phyloP scores from a whole-genome alignment of 2,329 filamentous ascomycete genomes.

The Aspergillus calidoustus region DNA sequence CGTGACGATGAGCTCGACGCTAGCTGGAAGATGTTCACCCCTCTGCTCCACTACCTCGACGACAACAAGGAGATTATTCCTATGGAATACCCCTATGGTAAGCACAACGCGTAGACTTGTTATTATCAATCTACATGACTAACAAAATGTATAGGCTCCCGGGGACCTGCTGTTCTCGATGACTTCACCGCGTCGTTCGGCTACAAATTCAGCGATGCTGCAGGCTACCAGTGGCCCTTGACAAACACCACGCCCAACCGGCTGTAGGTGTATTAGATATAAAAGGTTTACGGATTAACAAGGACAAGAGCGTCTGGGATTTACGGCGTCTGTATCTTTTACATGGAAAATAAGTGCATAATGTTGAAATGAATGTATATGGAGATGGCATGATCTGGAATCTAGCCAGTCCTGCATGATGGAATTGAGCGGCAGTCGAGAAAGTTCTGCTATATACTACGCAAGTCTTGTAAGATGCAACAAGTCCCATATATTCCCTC shows the following conservation, averaged over 20 bases:
- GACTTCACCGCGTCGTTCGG: slow-evolving; percentile 98
- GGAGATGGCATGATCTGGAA: slow-evolving; percentile 21
- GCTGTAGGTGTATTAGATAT: slow-evolving; percentile 61
- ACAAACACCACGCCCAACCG: slow-evolving; percentile 73
- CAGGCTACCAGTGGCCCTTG: slow-evolving; percentile 93
- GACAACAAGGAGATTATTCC: slow-evolving; percentile 99
- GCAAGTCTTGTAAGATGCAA: background rate
- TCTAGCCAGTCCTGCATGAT: slow-evolving; percentile 21
- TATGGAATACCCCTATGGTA: slow-evolving; percentile 99
- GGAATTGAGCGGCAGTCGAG: slow-evolving; percentile 20
- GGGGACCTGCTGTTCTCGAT: slow-evolving; percentile 92
- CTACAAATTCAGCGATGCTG: slow-evolving; percentile 97
- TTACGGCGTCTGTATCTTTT: slow-evolving; percentile 18
- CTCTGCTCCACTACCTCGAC: slow-evolving; percentile 95
- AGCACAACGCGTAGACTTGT: slow-evolving; percentile 41
- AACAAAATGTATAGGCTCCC: slow-evolving; percentile 69
- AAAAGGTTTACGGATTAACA: slow-evolving; percentile 32
- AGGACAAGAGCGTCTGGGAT: slow-evolving; percentile 17
- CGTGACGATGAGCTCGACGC: slow-evolving; percentile 96
- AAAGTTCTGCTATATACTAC: slow-evolving; percentile 8
- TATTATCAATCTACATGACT: slow-evolving; percentile 1
- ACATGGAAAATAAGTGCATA: slow-evolving; percentile 21
- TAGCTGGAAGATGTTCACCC: slow-evolving; percentile 98
- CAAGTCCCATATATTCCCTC: background rate
- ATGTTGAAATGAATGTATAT: slow-evolving; percentile 27